Base-by-base conservation (phyloP, 352 stramenopile species). In the Halophytophthora batemanensis region DNA sequence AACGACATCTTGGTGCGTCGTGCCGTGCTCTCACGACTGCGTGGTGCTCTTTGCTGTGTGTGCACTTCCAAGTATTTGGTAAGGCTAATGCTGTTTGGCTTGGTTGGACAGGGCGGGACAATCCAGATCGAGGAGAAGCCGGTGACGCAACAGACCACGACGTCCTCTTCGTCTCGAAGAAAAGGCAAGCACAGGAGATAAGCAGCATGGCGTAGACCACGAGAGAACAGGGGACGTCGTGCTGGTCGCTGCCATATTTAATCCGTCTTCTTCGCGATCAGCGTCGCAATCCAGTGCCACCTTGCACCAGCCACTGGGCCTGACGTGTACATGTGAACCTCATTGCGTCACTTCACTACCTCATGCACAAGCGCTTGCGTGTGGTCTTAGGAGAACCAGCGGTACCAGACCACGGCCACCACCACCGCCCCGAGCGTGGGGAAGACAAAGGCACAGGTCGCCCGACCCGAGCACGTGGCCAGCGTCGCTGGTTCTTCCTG, bases 1-100 rank as follows among this genome's bases (percentile, higher is more conserved):
- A 66, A 87, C n/a, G 85, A 95, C 15, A 95, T 95, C 51, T 72
- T 87, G 61, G 77, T 90, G 56, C 36, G 53, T 61, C 10, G 14
- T 17, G 19, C 12, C 23, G 12, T 45, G 22, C 18, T 18, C n/a
- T 55, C 53, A n/a, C 8, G 40, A n/a, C n/a, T n/a, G n/a, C n/a
- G n/a, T n/a, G n/a, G n/a, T n/a, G n/a, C n/a, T n/a, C n/a, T n/a
- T n/a, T n/a, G n/a, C n/a, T n/a, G n/a, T n/a, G n/a, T n/a, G n/a
- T n/a, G n/a, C n/a, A n/a, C n/a, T n/a, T n/a, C n/a, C n/a, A n/a
- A n/a, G n/a, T n/a, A n/a, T 29, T 11, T 21, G 23, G 10, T n/a
- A 10, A 39, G 31, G 15, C 19, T 35, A 39, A 45, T 23, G 28
- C 14, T 69, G 22, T 14, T 29, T 19, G 25, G 34, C 10, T 53